Evolutionary conservation across 1,284 basidiomycete species (phyloP), one percentile per base, ranked within the genome.

Genomic region (Microbotryum lychnidis-dioicae): DNA sequence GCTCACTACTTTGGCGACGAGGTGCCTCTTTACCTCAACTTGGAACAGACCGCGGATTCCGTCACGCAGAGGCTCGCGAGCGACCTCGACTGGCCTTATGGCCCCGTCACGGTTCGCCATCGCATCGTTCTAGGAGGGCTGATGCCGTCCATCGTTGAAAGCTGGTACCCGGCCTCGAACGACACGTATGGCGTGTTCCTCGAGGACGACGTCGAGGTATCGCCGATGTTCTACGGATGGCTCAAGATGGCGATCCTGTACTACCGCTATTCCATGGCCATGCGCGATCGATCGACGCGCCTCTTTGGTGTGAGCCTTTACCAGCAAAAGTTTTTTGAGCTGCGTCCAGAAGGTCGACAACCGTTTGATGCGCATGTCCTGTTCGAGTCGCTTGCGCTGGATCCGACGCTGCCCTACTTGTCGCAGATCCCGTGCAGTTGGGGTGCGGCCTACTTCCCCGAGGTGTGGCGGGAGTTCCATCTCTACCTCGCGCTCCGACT

Each of bases 371-470:
- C 87, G 1, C 82, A 81, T 59, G 61, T 70, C 1, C 74, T 86
- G 8, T 86, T 91, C 72, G 71, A 73, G 8, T 66, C 75, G 0
- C 69, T 77, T 12, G 77, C 76, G 5, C 54, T 82, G 18, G 75
- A 80, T 0, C 75, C 79, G 6, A 84, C 83, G 0, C 46, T 58
- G 25, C 88, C 89, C 0, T 91, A 89, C 73, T 80, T 89, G 44
- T 89, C 87, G 0, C 85, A 87, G 64, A 82, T 89, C 16, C 89
- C 88, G 1, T 91, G 89, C 74, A 88, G 86, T 73, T 91, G 88
- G 89, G 89, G 88, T n/a, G 89, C 87, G 2, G 79, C 88, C 50
- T 91, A 90, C 76, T 91, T 91, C 72, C 88, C 89, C 4, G 82
- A 87, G 67, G 84, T 85, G 68, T 91, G 88, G 88, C 80, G 82